phyloP scores from a whole-genome alignment of 345 rosid species.

The Ceriops zippeliana region DNA sequence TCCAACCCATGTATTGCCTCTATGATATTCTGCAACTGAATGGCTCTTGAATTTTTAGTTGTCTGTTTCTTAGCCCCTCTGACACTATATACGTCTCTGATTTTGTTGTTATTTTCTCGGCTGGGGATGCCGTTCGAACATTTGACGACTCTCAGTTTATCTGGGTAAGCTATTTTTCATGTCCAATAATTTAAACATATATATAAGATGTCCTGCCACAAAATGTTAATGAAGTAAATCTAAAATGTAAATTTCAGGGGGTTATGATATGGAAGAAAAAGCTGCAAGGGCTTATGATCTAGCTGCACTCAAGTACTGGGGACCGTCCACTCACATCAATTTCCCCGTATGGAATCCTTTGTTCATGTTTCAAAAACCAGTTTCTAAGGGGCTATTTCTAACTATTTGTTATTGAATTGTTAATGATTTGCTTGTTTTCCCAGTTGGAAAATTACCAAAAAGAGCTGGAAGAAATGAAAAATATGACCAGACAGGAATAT shows the following conservation, averaged over 20 bases:
- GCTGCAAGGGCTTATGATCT: constrained; percentile 96
- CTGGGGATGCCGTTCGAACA: constrained; percentile 25
- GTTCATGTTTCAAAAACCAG: constrained; percentile 6
- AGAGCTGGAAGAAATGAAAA: constrained; percentile 81
- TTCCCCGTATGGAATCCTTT: constrained; percentile 50
- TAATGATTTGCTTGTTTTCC: background rate
- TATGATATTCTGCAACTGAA: constrained; percentile 1
- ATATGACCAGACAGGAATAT: constrained; percentile 83
- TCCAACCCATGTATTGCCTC: background rate
- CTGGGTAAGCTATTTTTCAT: constrained; percentile 54
- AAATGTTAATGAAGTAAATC: constrained; percentile 17
- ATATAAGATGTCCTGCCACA: background rate
- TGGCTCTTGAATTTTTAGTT: constrained; percentile 7
- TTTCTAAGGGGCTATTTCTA: constrained; percentile 17
- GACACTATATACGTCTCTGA: too few species aligned
- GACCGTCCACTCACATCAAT: constrained; percentile 85
- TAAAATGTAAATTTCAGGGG: constrained; percentile 54
- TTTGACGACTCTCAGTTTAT: constrained; percentile 62
- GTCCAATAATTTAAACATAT: constrained; percentile 7
- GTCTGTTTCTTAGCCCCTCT: background rate
- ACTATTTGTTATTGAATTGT: constrained; percentile 8
- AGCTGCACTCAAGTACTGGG: constrained; percentile 99
- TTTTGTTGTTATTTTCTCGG: constrained; percentile 4
- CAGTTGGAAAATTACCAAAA: constrained; percentile 73
- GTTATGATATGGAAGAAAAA: constrained; percentile 97